Base-by-base conservation (phyloP, 2,329 filamentous ascomycete species). In the Neofusicoccum ribis region DNA sequence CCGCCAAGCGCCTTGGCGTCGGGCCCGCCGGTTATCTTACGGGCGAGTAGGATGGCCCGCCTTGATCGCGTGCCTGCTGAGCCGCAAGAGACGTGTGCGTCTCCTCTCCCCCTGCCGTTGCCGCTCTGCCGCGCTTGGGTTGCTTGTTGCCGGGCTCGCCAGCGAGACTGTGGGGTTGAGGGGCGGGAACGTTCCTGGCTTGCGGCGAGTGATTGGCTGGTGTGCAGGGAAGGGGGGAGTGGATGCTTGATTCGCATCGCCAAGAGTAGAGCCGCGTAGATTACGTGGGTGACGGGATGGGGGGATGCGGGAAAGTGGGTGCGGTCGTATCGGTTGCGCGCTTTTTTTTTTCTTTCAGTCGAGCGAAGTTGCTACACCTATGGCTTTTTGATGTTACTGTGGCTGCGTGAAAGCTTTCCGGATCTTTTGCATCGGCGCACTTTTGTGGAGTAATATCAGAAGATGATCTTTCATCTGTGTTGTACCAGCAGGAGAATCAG, bases 51-150 rank as follows among this genome's bases (percentile, higher is more conserved):
- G 41, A 46, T 47, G 56, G 56, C 41, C 5, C 27, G 56, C 43
- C 56, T 60, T 37, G 41, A 47, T 60, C 41, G 43, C 56, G 56
- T 60, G 56, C 17, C 9, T 47, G 56, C 54, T 59, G 54, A 59
- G 54, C 54, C 54, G 54, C 54, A 59, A 17, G 39, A 15, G 36
- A 37, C 12, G 8, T 43, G 20, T 23, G 20, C 27, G 15, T 31
- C 39, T n/a, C 37, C 4, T 8, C 27, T 7, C 27, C 27, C 27
- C 27, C 27, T 7, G 5, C 27, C 5, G 5, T 3, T 7, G 5
- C 27, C 27, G 5, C 27, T 31, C 27, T 31, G 27, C 27, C 27
- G 27, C 1, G 27, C 27, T 31, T 31, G 27, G 27, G 27, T 31
- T 31, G 27, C 27, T 31, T 31, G 27, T 31, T 31, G 27, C 27